These are phyloP conservation scores for Populus trichocarpa DNA, from an alignment of 441 rosid genomes.

Conservation along the genomic window DNA sequence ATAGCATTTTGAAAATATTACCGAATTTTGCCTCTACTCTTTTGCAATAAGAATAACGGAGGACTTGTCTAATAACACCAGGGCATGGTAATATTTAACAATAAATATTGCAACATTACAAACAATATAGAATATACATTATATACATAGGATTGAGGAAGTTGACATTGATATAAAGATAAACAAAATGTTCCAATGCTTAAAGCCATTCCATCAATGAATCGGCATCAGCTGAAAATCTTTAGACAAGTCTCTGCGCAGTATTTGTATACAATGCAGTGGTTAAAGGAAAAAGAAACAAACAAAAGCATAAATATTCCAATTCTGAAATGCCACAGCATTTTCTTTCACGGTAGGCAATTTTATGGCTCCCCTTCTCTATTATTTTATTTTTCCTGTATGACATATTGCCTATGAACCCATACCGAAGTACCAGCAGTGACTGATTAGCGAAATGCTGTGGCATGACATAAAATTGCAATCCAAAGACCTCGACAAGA, in stretches of 20 bases:
- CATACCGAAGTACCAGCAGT: background rate
- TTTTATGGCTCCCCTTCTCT: background rate
- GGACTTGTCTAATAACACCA: background rate
- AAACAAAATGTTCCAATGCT: background rate
- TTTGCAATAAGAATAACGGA: background rate
- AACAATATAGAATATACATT: background rate
- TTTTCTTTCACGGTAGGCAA: background rate
- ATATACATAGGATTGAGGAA: background rate
- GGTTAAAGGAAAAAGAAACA: background rate
- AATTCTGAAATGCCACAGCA: background rate
- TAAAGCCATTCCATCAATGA: background rate
- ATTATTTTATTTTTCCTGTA: background rate
- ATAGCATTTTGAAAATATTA: background rate
- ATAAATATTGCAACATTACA: background rate
- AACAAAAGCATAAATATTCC: background rate
- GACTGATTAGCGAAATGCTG: background rate
- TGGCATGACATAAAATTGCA: background rate
- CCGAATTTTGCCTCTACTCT: background rate
- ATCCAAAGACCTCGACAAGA: no score
- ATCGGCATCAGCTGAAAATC: background rate
- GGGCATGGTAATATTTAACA: background rate
- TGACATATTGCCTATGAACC: background rate
- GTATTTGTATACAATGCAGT: background rate
- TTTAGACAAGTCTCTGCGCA: conserved; percentile 6
- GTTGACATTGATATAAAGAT: background rate